Percentiles rank a stretch among this genome's conserved stretches.
phyloP scores from a whole-genome alignment of 768 basidiomycete species.

The Rubroboletus satanas region DNA sequence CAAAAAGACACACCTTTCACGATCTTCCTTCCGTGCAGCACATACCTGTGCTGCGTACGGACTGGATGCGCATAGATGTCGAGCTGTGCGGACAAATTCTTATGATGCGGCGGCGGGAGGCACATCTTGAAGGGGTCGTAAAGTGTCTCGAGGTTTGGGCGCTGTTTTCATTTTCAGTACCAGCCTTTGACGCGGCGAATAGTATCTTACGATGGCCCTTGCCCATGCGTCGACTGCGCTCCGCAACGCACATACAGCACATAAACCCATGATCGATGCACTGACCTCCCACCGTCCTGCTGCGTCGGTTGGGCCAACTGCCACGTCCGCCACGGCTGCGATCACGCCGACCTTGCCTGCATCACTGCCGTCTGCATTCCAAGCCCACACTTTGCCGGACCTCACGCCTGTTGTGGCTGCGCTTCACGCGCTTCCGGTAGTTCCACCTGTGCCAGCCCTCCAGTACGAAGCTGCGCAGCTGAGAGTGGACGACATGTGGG shows the following conservation, averaged over 20 bases:
- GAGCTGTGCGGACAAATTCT: constrained; percentile 73
- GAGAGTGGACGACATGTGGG: constrained; percentile 62
- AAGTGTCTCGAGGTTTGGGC: constrained; percentile 50
- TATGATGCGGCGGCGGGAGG: constrained; percentile 62
- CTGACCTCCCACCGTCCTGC: constrained; percentile 33
- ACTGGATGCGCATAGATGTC: constrained; percentile 75
- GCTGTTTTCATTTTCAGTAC: constrained; percentile 7
- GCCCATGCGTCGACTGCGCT: constrained; percentile 53
- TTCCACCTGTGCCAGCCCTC: constrained; percentile 39
- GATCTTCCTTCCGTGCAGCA: constrained; percentile 50
- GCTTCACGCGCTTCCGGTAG: constrained; percentile 33
- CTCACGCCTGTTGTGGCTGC: constrained; percentile 28
- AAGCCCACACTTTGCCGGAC: constrained; percentile 1
- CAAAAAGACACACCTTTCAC: constrained; percentile 65
- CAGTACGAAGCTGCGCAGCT: constrained; percentile 73
- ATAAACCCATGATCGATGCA: constrained; percentile 44
- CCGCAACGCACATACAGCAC: constrained; percentile 54
- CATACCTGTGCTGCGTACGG: constrained; percentile 47
- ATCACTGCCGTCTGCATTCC: neutral
- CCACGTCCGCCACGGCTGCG: neutral
- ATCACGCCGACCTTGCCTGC: neutral
- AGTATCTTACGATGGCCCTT: constrained; percentile 53
- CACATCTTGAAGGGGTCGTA: constrained; percentile 62
- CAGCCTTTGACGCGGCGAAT: constrained; percentile 2
- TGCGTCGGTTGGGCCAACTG: neutral